Conservation (phyloP, 1,284 basidiomycete genomes). For the Pulchroboletus neoregius region DNA sequence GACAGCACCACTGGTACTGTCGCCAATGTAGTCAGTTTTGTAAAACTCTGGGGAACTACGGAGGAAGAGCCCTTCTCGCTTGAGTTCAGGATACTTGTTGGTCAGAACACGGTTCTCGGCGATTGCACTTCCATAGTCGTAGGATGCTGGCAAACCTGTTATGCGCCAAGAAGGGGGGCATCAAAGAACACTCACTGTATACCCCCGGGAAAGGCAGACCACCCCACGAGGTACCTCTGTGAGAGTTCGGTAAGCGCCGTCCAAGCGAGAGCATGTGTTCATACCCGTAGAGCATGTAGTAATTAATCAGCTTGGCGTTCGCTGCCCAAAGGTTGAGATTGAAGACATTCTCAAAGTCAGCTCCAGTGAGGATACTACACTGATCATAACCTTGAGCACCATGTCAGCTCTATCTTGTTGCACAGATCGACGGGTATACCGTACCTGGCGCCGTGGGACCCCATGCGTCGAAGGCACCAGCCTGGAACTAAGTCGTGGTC, state of each 20-base stretch:
- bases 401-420: conserved; percentile 10
- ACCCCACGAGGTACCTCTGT: conserved; percentile 77
- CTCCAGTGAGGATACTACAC: conserved; percentile 57
- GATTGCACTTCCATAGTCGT: conserved; percentile 67
- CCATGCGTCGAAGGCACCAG: conserved; percentile 73
- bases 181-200: conserved; percentile 41
- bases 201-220: conserved; percentile 64
- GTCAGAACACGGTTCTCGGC: conserved; percentile 67
- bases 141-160: conserved; percentile 41
- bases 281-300: conserved; percentile 77
- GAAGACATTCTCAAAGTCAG: conserved; percentile 72
- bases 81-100: conserved; percentile 69
- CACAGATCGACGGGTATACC: neutral
- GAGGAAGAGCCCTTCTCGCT: conserved; percentile 70
- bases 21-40: conserved; percentile 70
- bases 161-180: neutral
- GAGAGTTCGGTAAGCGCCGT: conserved; percentile 3
- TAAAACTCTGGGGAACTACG: conserved; percentile 71
- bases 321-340: conserved; percentile 71
- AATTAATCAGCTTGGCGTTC: conserved; percentile 72
- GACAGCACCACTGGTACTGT: conserved; percentile 51
- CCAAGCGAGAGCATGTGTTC: conserved; percentile 10
- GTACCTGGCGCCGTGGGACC: conserved; percentile 59
- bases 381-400: conserved; percentile 39
- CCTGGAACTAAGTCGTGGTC: conserved; percentile 52